Percentiles rank a stretch among this genome's conserved stretches.
Conservation (phyloP, 169 alveolate species). For the Besnoitia besnoiti region DNA sequence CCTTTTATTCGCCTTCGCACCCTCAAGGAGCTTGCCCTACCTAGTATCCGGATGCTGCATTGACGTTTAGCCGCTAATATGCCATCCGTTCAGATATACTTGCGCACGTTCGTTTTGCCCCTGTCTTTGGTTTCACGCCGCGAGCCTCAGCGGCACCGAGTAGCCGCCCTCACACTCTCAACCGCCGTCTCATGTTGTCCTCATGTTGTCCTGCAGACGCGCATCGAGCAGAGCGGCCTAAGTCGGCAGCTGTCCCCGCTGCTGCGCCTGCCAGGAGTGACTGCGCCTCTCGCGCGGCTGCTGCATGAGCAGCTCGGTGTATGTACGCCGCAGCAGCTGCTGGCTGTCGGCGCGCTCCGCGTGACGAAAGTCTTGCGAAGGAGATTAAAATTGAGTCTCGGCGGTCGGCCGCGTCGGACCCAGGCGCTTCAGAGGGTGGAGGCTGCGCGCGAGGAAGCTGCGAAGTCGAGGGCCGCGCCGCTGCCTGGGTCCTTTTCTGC, state of each 20-base stretch:
- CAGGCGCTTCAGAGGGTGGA: background rate
- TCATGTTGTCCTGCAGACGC: background rate
- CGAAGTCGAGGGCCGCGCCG: too few relatives aligned
- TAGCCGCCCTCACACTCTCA: background rate
- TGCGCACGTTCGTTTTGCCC: too few relatives aligned
- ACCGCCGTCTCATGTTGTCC: background rate
- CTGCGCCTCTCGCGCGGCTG: conserved; percentile 43
- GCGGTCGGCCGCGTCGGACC: background rate
- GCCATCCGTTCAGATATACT: too few relatives aligned
- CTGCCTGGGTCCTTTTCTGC: too few relatives aligned
- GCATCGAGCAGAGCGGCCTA: conserved; percentile 26
- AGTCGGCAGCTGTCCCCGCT: conserved; percentile 17
- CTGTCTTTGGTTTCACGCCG: too few relatives aligned
- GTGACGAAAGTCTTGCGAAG: conserved; percentile 18
- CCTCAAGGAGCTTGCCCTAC: too few relatives aligned
- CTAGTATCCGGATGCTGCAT: too few relatives aligned
- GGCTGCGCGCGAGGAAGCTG: background rate
- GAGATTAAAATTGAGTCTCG: background rate
- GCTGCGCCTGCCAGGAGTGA: conserved; percentile 4
- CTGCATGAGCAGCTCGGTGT: conserved; percentile 47
- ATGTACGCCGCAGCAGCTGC: conserved; percentile 54
- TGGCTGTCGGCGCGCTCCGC: conserved; percentile 37
- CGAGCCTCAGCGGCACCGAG: background rate
- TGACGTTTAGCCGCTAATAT: too few relatives aligned
- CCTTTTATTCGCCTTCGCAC: too few relatives aligned